These are phyloP conservation scores for Pleurotus eryngii DNA, from an alignment of 768 basidiomycete species.

Conservation along the genomic window DNA sequence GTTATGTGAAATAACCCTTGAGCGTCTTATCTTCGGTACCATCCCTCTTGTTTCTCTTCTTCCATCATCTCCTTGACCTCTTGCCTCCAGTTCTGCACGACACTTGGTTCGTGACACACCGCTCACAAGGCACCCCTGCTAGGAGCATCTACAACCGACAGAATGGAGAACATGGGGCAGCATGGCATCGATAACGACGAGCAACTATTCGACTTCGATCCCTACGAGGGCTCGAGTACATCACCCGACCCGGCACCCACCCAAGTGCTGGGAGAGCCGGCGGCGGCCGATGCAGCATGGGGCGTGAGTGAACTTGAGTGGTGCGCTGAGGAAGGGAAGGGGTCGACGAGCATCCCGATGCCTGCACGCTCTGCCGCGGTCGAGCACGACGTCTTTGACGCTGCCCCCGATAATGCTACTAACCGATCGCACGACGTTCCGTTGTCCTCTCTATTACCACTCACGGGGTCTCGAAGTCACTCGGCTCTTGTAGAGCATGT, in stretches of 20 bases:
- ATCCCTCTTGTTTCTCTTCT: conserved; percentile 12
- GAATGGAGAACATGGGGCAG: conserved; percentile 21
- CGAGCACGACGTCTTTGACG: conserved; percentile 39
- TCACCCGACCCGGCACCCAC: not conserved
- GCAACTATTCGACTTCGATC: conserved; percentile 48
- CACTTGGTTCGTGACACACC: not conserved
- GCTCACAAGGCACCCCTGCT: not conserved
- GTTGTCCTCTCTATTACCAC: conserved; percentile 21
- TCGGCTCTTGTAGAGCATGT: not conserved
- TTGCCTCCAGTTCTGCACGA: not conserved
- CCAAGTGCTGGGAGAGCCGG: not conserved
- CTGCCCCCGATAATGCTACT: not conserved
- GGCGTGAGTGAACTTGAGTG: not conserved
- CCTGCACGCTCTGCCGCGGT: conserved; percentile 36
- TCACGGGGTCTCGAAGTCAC: conserved; percentile 13
- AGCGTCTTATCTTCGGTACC: conserved; percentile 7
- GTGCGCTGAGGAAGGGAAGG: conserved; percentile 49
- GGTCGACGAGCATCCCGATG: conserved; percentile 44
- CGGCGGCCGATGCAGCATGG: not conserved
- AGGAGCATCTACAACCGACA: conserved; percentile 19
- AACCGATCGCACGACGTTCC: not conserved
- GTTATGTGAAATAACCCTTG: conserved; percentile 20
- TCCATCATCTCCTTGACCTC: conserved; percentile 9
- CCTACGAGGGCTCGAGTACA: conserved; percentile 33
- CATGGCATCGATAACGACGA: conserved; percentile 55